Evolutionary conservation across 768 basidiomycete species (phyloP), one percentile per base, ranked within the genome.

Genomic region (Lentinula boryana): DNA sequence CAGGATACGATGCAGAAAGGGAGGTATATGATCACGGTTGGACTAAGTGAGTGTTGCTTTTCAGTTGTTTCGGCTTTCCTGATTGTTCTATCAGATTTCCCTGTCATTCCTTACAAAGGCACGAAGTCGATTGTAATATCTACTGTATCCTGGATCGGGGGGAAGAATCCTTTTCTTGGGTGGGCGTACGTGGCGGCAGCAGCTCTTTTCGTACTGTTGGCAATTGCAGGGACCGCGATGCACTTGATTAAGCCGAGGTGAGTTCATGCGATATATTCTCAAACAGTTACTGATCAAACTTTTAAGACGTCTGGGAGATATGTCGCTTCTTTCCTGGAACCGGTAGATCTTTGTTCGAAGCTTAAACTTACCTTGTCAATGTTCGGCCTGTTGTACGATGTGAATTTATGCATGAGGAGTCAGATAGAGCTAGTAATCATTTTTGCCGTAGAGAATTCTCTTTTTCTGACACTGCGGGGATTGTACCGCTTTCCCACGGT

Each of bases 101-200:
- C 97, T 5, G 96, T 98, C 53, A 77, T 83, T 51, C 82, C 87
- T 8, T 99, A 91, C 78, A 86, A 87, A 56, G 97, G 97, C 46
- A 98, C 96, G 9, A 99, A 99, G 74, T 95, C 95, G 0, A 81
- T 99, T 62, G 95, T 99, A 35, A 91, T 99, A 63, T 95, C 95
- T 48, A 98, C 96, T 3, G 94, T 97, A 13, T 93, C 95, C 1
- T 98, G 96, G 95, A 93, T 97, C 70, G 97, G 97, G 10, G 97
- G 97, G 43, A 95, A 96, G 77, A 98, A 99, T 67, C 87, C 95
- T 1, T 99, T 99, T 86, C 80, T 99, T 18, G 97, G 97, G 7
- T 98, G 95, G 94, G 93, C 95, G 2, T 99, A 99, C 69, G 88
- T 99, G 49, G 95, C 88, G 15, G 85, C 94, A 1, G 86, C 95